Percentiles rank a stretch among this genome's conserved stretches.
These are phyloP conservation scores for Tilletia horrida DNA, from an alignment of 1,284 basidiomycete genomes.

Conservation along the genomic window DNA sequence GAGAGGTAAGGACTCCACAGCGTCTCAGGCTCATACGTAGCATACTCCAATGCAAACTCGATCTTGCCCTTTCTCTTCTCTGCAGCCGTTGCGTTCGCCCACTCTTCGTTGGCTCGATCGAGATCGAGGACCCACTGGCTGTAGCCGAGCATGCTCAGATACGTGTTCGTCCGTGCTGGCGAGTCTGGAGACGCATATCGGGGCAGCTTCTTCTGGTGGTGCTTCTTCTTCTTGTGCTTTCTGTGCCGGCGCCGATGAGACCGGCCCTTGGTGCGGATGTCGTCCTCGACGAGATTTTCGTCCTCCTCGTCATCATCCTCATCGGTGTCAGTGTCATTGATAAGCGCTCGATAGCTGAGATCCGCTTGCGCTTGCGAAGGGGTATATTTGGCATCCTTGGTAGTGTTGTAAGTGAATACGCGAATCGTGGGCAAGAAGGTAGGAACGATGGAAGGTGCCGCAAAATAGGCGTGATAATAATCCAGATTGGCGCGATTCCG, in stretches of 20 bases:
- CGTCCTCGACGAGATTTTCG: slow-evolving; percentile 27
- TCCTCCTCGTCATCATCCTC: slow-evolving; percentile 28
- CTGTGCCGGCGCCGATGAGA: slow-evolving; percentile 4
- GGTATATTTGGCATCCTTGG: not conserved
- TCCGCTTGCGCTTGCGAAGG: not conserved
- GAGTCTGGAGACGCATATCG: slow-evolving; percentile 66
- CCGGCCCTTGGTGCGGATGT: slow-evolving; percentile 25
- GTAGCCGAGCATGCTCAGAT: slow-evolving; percentile 73
- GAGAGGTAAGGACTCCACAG: slow-evolving; percentile 43
- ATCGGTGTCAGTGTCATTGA: not conserved
- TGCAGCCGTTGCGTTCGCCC: slow-evolving; percentile 52
- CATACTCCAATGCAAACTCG: slow-evolving; percentile 47
- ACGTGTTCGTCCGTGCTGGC: slow-evolving; percentile 69
- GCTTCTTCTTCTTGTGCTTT: slow-evolving; percentile 57
- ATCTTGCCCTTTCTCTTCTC: slow-evolving; percentile 20
- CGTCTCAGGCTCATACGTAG: slow-evolving; percentile 40
- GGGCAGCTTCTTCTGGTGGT: slow-evolving; percentile 62
- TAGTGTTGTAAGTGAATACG: slow-evolving; percentile 63
- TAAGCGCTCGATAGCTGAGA: not conserved
- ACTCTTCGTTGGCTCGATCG: slow-evolving; percentile 61
- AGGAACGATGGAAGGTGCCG: slow-evolving; percentile 66
- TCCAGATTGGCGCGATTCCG: slow-evolving; percentile 41
- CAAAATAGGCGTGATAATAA: slow-evolving; percentile 43
- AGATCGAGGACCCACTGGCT: slow-evolving; percentile 76
- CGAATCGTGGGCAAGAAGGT: slow-evolving; percentile 80